These are phyloP conservation scores for Phytophthora sojae DNA, from an alignment of 352 stramenopile species.

Conservation along the genomic window DNA sequence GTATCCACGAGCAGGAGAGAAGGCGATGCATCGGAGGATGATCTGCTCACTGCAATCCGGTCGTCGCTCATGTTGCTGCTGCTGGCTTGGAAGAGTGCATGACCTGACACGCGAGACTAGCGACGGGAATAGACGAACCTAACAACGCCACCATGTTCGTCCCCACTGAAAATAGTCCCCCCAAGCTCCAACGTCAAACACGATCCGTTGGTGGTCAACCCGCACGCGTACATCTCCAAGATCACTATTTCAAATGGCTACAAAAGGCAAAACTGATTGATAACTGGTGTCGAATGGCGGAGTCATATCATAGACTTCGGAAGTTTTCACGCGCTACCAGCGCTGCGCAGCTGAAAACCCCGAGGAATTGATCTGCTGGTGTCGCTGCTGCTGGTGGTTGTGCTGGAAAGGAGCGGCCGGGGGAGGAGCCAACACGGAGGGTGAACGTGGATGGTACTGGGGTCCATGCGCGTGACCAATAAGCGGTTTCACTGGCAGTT, in stretches of 20 bases:
- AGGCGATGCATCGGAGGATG: conserved; percentile 9
- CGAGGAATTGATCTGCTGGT: conserved; percentile 11
- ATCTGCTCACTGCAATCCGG: conserved; percentile 14
- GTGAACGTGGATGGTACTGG: conserved; percentile 22
- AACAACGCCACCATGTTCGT: conserved; percentile 2
- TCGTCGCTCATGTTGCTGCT: conserved; percentile 21
- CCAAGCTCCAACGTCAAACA: not conserved
- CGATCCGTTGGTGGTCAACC: not conserved
- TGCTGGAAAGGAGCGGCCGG: conserved; percentile 8
- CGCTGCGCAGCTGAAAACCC: conserved; percentile 20
- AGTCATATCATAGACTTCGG: not conserved
- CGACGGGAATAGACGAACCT: conserved; percentile 23
- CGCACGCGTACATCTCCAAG: conserved; percentile 5
- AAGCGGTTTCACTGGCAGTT: conserved; percentile 18
- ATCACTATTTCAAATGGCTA: conserved; percentile 8
- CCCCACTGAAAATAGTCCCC: conserved; percentile 18
- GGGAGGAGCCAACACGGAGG: not conserved
- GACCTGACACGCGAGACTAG: not conserved
- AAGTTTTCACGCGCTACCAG: conserved; percentile 20
- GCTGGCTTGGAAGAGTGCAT: conserved; percentile 5
- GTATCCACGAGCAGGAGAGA: conserved; percentile 53
- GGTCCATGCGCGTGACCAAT: conserved; percentile 13
- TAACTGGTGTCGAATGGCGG: conserved; percentile 9
- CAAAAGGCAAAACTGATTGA: conserved; percentile 31
- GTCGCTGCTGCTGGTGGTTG: conserved; percentile 27